Evolutionary conservation across 179 eudicot species (phyloP).

Genomic region (Silene vulgaris): DNA sequence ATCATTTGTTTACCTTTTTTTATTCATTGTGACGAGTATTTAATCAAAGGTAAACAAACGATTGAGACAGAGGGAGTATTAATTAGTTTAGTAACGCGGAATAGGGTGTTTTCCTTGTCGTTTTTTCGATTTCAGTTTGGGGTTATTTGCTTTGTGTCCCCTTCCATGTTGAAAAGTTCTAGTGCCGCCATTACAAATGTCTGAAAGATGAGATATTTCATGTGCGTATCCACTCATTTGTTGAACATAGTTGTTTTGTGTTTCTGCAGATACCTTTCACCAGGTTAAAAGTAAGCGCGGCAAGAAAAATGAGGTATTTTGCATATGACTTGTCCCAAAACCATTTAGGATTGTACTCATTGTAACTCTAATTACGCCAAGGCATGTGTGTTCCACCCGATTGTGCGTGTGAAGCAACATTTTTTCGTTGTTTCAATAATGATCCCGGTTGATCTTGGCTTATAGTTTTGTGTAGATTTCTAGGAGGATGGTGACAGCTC

Average conservation of each 20-base stretch:
- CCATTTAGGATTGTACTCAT: background rate
- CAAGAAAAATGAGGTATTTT: constrained; percentile 64
- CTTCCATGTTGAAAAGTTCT: background rate
- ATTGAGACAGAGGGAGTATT: too few relatives aligned
- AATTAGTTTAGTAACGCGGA: background rate
- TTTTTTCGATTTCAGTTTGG: too few relatives aligned
- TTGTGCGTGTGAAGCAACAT: background rate
- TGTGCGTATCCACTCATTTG: background rate
- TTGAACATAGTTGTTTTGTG: constrained; percentile 15
- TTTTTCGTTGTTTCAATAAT: background rate
- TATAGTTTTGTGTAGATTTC: background rate
- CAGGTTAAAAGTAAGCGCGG: constrained; percentile 84
- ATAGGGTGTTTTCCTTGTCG: background rate
- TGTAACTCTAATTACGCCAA: background rate
- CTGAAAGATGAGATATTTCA: background rate
- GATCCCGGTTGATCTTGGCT: background rate
- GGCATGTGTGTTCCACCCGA: background rate
- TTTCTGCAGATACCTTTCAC: constrained; percentile 76
- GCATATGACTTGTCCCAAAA: background rate
- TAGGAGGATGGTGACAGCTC: background rate
- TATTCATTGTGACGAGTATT: too few relatives aligned
- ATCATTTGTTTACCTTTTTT: too few relatives aligned
- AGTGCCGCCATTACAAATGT: background rate
- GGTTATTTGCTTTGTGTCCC: too few relatives aligned
- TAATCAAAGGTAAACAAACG: too few relatives aligned